Conservation (phyloP, 129 eudicot species). For the Chrysanthemum lavandulifolium region DNA sequence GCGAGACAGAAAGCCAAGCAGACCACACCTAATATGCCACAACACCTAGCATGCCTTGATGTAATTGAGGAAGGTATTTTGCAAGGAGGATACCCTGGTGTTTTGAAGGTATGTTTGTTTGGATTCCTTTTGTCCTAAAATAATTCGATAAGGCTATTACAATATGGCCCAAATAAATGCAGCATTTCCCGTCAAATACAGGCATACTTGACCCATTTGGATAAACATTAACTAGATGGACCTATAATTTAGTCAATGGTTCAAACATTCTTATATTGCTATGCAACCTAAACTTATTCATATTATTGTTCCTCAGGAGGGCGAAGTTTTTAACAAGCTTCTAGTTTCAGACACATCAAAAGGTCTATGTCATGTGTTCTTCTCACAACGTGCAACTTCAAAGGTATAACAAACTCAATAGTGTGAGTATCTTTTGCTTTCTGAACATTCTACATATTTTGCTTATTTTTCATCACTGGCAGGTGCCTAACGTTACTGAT, state of each 20-base stretch:
- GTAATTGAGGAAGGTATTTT: slow-evolving; percentile 74
- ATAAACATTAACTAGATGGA: too few relatives aligned
- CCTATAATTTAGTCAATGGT: too few relatives aligned
- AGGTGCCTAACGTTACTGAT: slow-evolving; percentile 91
- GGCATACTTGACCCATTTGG: too few relatives aligned
- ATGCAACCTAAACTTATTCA: not conserved
- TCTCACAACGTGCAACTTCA: slow-evolving; percentile 85
- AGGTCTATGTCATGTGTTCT: slow-evolving; percentile 90
- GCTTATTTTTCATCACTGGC: slow-evolving; percentile 18
- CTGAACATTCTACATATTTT: not conserved
- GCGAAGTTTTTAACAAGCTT: slow-evolving; percentile 58
- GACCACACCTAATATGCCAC: slow-evolving; percentile 68
- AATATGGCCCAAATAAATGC: not conserved
- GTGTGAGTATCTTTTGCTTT: not conserved
- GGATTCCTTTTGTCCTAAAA: not conserved
- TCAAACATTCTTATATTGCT: not conserved
- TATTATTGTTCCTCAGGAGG: slow-evolving; percentile 52
- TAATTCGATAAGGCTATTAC: too few relatives aligned
- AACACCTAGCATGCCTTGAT: slow-evolving; percentile 85
- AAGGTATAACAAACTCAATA: slow-evolving; percentile 64
- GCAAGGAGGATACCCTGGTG: slow-evolving; percentile 80
- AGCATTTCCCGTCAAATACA: not conserved
- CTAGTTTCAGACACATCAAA: slow-evolving; percentile 69
- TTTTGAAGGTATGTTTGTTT: slow-evolving; percentile 57
- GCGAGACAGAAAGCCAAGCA: slow-evolving; percentile 69